phyloP scores from a whole-genome alignment of 805 yeast genomes.

The Saturnispora kantuleensis region DNA sequence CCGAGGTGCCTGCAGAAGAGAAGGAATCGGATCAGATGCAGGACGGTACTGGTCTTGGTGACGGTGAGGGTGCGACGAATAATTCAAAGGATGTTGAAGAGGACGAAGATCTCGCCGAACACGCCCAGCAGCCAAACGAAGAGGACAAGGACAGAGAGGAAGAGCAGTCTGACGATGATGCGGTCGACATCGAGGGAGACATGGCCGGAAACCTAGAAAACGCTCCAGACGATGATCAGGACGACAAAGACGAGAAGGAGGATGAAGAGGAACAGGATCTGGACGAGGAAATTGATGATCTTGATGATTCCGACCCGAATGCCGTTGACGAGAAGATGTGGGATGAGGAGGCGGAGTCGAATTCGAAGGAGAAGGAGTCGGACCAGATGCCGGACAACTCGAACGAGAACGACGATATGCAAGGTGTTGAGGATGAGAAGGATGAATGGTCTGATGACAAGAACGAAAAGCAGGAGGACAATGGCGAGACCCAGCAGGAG shows the following conservation, averaged over 20 bases:
- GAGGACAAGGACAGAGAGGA: slow-evolving; percentile 62
- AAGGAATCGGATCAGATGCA: slow-evolving; percentile 50
- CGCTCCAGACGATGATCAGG: slow-evolving; percentile 47
- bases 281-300: slow-evolving; percentile 83
- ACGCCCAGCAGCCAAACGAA: slow-evolving; percentile 60
- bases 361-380: slow-evolving; percentile 71
- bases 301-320: slow-evolving; percentile 86
- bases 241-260: slow-evolving; percentile 38
- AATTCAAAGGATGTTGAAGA: slow-evolving; percentile 80
- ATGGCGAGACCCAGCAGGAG: slow-evolving; percentile 29
- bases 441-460: slow-evolving; percentile 24
- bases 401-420: slow-evolving; percentile 31
- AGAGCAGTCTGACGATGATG: slow-evolving; percentile 74
- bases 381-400: slow-evolving; percentile 56
- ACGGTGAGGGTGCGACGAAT: slow-evolving; percentile 64
- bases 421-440: slow-evolving; percentile 30
- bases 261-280: slow-evolving; percentile 57
- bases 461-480: slow-evolving; percentile 27
- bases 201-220: slow-evolving; percentile 93
- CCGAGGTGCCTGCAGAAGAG: slow-evolving; percentile 64
- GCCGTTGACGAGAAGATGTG: slow-evolving; percentile 97
- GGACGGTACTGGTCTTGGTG: slow-evolving; percentile 94
- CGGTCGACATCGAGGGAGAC: slow-evolving; percentile 91
- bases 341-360: slow-evolving; percentile 82
- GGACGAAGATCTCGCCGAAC: slow-evolving; percentile 80